Evolutionary conservation across 495 filamentous ascomycete species (phyloP).

Genomic region (Penicillium cosmopolitanum): DNA sequence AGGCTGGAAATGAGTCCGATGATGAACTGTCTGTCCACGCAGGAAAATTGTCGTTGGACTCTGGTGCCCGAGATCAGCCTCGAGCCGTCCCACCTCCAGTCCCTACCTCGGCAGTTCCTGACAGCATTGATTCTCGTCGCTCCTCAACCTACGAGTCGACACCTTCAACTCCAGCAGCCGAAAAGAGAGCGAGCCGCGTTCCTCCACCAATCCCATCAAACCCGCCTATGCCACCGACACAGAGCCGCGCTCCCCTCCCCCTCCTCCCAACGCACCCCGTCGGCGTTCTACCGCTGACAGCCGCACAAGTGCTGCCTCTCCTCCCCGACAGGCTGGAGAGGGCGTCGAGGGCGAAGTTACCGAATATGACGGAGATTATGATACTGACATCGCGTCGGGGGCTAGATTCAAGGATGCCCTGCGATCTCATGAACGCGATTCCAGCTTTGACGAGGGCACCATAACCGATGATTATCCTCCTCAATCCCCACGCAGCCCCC

Average conservation of each 20-base stretch:
- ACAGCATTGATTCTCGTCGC: slow-evolving; percentile 47
- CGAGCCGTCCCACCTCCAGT: slow-evolving; percentile 52
- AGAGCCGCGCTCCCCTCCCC: slow-evolving; percentile 78
- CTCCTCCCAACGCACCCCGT: slow-evolving; percentile 63
- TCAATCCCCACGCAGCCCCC: slow-evolving; percentile 52
- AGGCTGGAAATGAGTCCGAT: slow-evolving; percentile 86
- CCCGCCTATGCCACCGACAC: slow-evolving; percentile 53
- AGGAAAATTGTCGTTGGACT: slow-evolving; percentile 47
- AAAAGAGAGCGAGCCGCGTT: slow-evolving; percentile 55
- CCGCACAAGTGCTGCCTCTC: slow-evolving; percentile 38
- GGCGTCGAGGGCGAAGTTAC: slow-evolving; percentile 82
- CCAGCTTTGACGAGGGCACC: slow-evolving; percentile 66
- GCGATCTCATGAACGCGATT: slow-evolving; percentile 77
- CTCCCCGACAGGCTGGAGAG: slow-evolving; percentile 50
- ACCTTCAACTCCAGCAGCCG: slow-evolving; percentile 50
- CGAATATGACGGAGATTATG: slow-evolving; percentile 97
- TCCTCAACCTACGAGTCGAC: slow-evolving; percentile 43
- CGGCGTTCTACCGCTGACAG: slow-evolving; percentile 65
- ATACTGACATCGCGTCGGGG: slow-evolving; percentile 93
- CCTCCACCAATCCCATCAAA: slow-evolving; percentile 55
- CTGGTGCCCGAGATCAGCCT: slow-evolving; percentile 16
- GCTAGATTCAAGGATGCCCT: slow-evolving; percentile 90
- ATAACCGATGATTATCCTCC: slow-evolving; percentile 56
- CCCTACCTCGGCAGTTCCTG: slow-evolving; percentile 48
- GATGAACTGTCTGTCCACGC: slow-evolving; percentile 84